phyloP scores from a whole-genome alignment of 192 early-diverging fungal species.

The Dissophora globulifera region DNA sequence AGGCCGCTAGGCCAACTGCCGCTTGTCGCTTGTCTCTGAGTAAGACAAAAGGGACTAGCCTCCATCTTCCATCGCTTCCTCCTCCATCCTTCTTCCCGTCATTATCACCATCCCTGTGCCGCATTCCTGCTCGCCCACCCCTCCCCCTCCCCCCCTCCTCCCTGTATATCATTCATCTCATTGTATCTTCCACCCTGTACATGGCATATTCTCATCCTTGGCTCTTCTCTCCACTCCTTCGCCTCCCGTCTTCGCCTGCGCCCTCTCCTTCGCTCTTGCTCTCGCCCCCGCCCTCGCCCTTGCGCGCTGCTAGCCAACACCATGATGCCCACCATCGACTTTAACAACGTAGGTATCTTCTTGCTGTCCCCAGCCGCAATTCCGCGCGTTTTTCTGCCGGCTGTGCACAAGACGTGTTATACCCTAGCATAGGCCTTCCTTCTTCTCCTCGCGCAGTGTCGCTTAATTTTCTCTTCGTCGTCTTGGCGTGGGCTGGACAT shows the following conservation, averaged over 20 bases:
- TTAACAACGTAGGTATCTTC: conserved; percentile 38
- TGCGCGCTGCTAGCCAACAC: conserved; percentile 5
- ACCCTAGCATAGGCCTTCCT: too few relatives aligned
- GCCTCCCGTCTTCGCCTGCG: too few relatives aligned
- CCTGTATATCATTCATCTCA: neutral
- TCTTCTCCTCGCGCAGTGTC: too few relatives aligned
- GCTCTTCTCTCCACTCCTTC: neutral
- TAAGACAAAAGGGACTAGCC: too few relatives aligned
- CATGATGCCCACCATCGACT: conserved; percentile 51
- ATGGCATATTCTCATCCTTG: neutral
- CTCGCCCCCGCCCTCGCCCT: too few relatives aligned
- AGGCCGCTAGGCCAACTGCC: neutral
- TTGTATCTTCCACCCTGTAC: too few relatives aligned
- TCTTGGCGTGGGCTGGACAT: too few relatives aligned
- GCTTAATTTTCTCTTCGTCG: too few relatives aligned
- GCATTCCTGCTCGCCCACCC: too few relatives aligned
- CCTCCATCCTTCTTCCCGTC: conserved; percentile 2
- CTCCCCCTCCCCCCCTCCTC: neutral
- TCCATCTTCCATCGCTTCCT: neutral
- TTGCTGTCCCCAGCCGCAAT: neutral
- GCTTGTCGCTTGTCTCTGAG: too few relatives aligned
- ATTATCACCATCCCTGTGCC: neutral
- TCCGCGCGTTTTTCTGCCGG: neutral
- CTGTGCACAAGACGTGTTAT: too few relatives aligned
- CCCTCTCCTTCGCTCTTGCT: too few relatives aligned